Evolutionary conservation across 345 rosid species (phyloP).

Genomic region (Nephelium lappaceum): DNA sequence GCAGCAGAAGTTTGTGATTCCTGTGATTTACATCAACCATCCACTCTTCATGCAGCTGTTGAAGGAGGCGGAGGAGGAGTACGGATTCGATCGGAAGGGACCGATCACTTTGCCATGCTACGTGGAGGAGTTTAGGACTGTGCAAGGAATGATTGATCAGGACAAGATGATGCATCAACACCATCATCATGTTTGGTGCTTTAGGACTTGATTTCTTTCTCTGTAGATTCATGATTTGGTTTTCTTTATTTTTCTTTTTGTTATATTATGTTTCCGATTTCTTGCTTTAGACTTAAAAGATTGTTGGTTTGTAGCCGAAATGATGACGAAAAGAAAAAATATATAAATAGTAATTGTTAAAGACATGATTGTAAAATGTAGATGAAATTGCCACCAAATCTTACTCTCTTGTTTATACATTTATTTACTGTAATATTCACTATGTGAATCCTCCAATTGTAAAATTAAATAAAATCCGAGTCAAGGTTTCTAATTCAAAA

Average conservation of each 20-base stretch:
- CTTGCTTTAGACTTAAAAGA: conserved; percentile 6
- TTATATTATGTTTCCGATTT: background rate
- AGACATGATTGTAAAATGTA: background rate
- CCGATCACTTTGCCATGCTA: conserved; percentile 86
- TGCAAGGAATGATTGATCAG: conserved; percentile 66
- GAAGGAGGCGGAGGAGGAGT: conserved; percentile 82
- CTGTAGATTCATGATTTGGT: conserved; percentile 1
- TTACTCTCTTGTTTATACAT: no score
- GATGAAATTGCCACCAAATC: background rate
- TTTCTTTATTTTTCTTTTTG: background rate
- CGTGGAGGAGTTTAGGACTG: conserved; percentile 69
- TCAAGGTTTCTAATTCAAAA: no score
- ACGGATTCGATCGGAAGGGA: conserved; percentile 75
- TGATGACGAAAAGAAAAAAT: conserved; percentile 1
- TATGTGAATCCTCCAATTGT: no score
- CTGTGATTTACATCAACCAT: conserved; percentile 74
- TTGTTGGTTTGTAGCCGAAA: background rate
- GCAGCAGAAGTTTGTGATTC: conserved; percentile 71
- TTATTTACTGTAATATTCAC: no score
- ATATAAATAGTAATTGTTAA: background rate
- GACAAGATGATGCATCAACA: conserved; percentile 43
- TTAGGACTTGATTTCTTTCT: conserved; percentile 41
- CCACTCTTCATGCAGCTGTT: conserved; percentile 67
- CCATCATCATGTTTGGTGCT: conserved; percentile 48
- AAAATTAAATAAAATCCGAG: no score